These are phyloP conservation scores for Wickerhamomyces canadensis DNA, from an alignment of 805 yeast species.

Conservation along the genomic window DNA sequence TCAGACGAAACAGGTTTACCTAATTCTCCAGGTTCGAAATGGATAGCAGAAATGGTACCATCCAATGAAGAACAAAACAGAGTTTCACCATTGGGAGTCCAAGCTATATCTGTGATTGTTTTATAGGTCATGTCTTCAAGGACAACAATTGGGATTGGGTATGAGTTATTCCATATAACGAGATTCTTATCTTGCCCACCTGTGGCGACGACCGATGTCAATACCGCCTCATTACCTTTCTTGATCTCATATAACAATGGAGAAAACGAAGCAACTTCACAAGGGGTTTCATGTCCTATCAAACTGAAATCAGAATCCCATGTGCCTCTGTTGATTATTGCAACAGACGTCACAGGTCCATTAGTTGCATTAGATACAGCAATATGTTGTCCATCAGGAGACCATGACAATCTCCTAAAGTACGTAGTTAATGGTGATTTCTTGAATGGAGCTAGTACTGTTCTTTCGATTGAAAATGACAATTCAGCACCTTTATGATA, in stretches of 20 bases:
- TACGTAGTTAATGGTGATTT: constrained; percentile 91
- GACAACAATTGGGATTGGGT: constrained; percentile 72
- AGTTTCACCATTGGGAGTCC: constrained; percentile 78
- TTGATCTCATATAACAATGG: constrained; percentile 53
- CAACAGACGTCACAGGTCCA: constrained; percentile 74
- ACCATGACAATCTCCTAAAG: constrained; percentile 82
- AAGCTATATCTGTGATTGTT: constrained; percentile 81
- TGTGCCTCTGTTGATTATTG: constrained; percentile 66
- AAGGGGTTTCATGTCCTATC: constrained; percentile 81
- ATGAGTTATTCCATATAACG: constrained; percentile 81
- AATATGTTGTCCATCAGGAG: constrained; percentile 83
- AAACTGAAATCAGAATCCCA: constrained; percentile 75
- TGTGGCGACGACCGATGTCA: constrained; percentile 79
- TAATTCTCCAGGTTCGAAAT: constrained; percentile 58
- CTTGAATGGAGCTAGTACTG: constrained; percentile 77
- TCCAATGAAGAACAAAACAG: constrained; percentile 79
- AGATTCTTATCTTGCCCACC: constrained; percentile 92
- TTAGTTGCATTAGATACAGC: constrained; percentile 85
- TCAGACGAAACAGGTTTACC: constrained; percentile 62
- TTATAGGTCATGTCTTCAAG: constrained; percentile 71
- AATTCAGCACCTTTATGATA: constrained; percentile 75
- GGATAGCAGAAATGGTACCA: constrained; percentile 67
- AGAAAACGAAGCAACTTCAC: constrained; percentile 73
- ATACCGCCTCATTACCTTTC: constrained; percentile 25
- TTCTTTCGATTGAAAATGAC: constrained; percentile 81